These are phyloP conservation scores for Capsella rubella DNA, from an alignment of 441 rosid genomes.

Conservation along the genomic window DNA sequence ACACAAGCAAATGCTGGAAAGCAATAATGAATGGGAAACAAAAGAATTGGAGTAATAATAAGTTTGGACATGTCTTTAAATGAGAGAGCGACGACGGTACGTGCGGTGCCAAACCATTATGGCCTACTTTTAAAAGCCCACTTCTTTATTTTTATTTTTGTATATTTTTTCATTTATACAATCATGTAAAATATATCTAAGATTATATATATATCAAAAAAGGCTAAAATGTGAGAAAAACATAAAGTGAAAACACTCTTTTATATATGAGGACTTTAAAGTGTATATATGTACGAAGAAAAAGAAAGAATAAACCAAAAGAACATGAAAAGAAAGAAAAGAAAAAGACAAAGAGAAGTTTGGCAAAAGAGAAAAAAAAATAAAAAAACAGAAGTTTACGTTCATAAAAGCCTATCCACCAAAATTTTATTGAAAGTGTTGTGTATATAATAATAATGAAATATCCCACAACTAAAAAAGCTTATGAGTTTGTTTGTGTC, in stretches of 20 bases:
- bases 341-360: conserved; percentile 14
- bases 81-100: conserved; percentile 38
- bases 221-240: not conserved
- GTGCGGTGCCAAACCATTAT: conserved; percentile 42
- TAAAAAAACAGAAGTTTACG: not conserved
- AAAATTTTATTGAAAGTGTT: conserved; percentile 8
- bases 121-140: conserved; percentile 40
- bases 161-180: not conserved
- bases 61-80: conserved; percentile 30
- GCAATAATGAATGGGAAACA: conserved; percentile 21
- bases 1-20: conserved; percentile 19
- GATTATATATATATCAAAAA: no score
- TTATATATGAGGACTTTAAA: conserved; percentile 23
- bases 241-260: conserved; percentile 6
- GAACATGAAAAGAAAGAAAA: conserved; percentile 29
- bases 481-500: not conserved
- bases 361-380: not conserved
- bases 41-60: conserved; percentile 11
- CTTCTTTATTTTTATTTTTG: conserved; percentile 14
- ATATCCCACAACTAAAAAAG: conserved; percentile 5
- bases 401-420: conserved; percentile 27
- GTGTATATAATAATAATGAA: not conserved
- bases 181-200: not conserved
- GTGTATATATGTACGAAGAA: not conserved
- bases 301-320: conserved; percentile 5